Evolutionary conservation across 345 rosid species (phyloP).

Genomic region (Eucalyptus sideroxylon): DNA sequence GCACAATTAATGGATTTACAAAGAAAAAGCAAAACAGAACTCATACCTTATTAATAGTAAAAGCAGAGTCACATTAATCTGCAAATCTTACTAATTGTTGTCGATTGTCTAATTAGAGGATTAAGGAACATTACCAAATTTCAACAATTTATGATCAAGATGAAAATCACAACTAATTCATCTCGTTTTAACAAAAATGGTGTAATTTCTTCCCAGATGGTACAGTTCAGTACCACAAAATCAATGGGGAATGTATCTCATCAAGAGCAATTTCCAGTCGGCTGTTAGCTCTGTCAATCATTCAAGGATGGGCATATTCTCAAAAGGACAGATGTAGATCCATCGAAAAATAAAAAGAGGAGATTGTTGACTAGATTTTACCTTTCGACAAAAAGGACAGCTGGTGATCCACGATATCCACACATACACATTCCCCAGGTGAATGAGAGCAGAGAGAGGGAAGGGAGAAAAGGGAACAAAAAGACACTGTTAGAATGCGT

Average conservation of each 20-base stretch:
- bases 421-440: not conserved
- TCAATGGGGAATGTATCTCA: not conserved
- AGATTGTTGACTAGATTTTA: slow-evolving; percentile 7
- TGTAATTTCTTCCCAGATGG: not conserved
- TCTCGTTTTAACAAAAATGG: not conserved
- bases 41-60: not conserved
- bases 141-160: not conserved
- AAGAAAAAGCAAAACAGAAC: not conserved
- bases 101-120: not conserved
- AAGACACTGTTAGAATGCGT: not conserved
- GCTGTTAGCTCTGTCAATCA: not conserved
- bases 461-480: not conserved
- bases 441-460: not conserved
- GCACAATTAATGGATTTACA: not conserved
- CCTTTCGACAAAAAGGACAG: slow-evolving; percentile 98
- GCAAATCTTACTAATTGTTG: not conserved
- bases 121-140: not conserved
- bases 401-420: slow-evolving; percentile 27
- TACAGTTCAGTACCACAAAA: not conserved
- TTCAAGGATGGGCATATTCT: not conserved
- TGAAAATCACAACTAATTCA: not conserved
- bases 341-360: not conserved
- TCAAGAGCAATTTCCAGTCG: not conserved
- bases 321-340: not conserved
- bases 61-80: not conserved